phyloP scores from a whole-genome alignment of 1,139 yeast species.

The Nakaseomyces glabratus region DNA sequence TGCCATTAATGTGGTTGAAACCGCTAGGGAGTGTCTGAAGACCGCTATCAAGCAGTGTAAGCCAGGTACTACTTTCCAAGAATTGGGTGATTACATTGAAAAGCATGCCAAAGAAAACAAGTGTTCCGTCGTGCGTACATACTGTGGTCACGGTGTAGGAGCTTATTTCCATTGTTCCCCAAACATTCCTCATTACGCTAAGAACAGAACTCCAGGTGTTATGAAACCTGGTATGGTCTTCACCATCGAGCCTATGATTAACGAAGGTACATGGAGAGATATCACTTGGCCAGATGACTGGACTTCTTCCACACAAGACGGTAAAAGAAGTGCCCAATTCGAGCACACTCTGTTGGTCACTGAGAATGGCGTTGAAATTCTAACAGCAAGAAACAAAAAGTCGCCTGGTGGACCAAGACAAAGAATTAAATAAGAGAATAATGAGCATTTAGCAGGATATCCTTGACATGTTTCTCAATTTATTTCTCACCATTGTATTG shows the following conservation, averaged over 20 bases:
- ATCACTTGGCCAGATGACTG: conserved; percentile 95
- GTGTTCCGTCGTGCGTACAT: conserved; percentile 82
- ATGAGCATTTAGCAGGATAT: too few species aligned
- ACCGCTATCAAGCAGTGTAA: conserved; percentile 74
- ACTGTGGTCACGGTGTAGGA: conserved; percentile 93
- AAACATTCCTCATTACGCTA: conserved; percentile 87
- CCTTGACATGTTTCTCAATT: too few species aligned
- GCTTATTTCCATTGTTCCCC: conserved; percentile 87
- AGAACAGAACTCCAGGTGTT: conserved; percentile 86
- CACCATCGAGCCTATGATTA: conserved; percentile 97
- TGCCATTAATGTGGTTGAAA: conserved; percentile 80
- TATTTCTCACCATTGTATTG: too few species aligned
- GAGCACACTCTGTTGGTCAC: conserved; percentile 91
- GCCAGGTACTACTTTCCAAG: conserved; percentile 87
- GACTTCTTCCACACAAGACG: conserved; percentile 90
- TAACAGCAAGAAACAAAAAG: conserved; percentile 67
- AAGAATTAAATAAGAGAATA: conserved; percentile 40
- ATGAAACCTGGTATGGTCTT: conserved; percentile 96
- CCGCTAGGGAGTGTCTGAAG: conserved; percentile 84
- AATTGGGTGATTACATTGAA: conserved; percentile 82
- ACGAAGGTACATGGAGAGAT: conserved; percentile 77
- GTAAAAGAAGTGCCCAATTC: conserved; percentile 84
- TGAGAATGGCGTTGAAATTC: conserved; percentile 85
- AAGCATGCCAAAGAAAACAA: conserved; percentile 71
- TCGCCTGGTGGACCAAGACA: conserved; percentile 86